phyloP scores from a whole-genome alignment of 1,284 basidiomycete species.

The Grifola frondosa region DNA sequence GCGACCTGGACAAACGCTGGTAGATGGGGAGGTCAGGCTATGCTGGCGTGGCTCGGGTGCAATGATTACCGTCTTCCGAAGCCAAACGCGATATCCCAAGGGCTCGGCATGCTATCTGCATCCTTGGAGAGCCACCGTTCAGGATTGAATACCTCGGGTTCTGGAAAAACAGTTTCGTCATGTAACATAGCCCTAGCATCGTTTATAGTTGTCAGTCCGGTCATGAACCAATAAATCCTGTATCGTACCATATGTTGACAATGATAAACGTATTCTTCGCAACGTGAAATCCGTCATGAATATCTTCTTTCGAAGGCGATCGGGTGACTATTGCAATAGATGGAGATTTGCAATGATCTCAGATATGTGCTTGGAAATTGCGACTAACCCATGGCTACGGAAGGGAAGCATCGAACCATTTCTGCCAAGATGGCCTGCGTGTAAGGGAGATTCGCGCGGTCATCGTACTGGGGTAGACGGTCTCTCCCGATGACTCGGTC shows the following conservation, averaged over 20 bases:
- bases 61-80: conserved; percentile 28
- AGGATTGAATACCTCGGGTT: conserved; percentile 36
- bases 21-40: not conserved
- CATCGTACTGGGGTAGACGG: conserved; percentile 30
- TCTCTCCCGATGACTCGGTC: conserved; percentile 29
- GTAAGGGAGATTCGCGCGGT: conserved; percentile 29
- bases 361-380: not conserved
- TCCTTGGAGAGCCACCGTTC: conserved; percentile 31
- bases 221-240: conserved; percentile 8
- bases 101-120: conserved; percentile 20
- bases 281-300: conserved; percentile 11
- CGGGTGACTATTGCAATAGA: conserved; percentile 12
- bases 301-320: conserved; percentile 10
- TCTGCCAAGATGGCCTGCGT: conserved; percentile 33
- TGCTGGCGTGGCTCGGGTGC: too few species aligned
- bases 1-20: too few species aligned
- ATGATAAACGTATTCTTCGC: conserved; percentile 12
- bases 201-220: too few species aligned
- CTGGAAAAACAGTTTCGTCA: conserved; percentile 33
- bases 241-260: conserved; percentile 20
- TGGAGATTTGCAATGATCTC: not conserved
- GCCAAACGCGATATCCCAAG: conserved; percentile 31
- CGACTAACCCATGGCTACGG: conserved; percentile 15
- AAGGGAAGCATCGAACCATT: conserved; percentile 27
- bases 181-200: conserved; percentile 33